Base-by-base conservation (phyloP, 371 early-diverging fungal genomes). In the Catenaria anguillulae region DNA sequence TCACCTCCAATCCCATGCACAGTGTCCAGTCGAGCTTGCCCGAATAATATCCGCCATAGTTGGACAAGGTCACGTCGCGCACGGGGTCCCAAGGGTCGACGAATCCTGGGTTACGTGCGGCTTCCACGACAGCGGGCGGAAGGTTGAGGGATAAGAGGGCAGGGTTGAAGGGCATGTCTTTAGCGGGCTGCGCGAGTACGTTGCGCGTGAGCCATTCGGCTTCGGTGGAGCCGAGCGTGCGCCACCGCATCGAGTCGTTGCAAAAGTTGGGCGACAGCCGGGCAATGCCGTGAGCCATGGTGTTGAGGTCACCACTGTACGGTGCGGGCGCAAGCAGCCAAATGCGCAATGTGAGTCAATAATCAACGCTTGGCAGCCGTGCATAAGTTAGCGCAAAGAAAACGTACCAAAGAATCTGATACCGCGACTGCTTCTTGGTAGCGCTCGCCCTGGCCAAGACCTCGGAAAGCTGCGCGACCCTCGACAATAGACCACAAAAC, bases 11-110 rank as follows among this genome's bases (percentile, higher is more conserved):
- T 62, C 81, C 76, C 62, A 77, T 74, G 43, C 84, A 67, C 64
- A 89, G 73, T 1, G 85, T 78, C 80, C 86, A 89, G 68, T 89
- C 90, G 19, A 86, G 74, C 58, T 89, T 89, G 10, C 84, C 89
- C 15, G 76, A 70, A 64, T 81, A 84, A 56, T 81, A 62, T 3
- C 86, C 86, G 50, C 74, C 74, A 59, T 84, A 84, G 37, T 63
- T 68, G 26, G 77, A 76, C 8, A 89, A 69, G 2, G 89, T 88
- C 34, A 82, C 69, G 52, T 84, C 84, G 31, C 73, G 62, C 2
- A 71, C 63, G 6, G 79, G 64, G 35, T 74, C 68, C 78, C 82
- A 89, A 19, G 87, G 87, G 55, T 89, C 89, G 55, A 74, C 82
- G 70, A 87, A 88, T 15, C 85, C 86, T 1, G 87, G 85, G 60